Conservation (phyloP, 352 stramenopile genomes). For the Globisporangium mamillatum region DNA sequence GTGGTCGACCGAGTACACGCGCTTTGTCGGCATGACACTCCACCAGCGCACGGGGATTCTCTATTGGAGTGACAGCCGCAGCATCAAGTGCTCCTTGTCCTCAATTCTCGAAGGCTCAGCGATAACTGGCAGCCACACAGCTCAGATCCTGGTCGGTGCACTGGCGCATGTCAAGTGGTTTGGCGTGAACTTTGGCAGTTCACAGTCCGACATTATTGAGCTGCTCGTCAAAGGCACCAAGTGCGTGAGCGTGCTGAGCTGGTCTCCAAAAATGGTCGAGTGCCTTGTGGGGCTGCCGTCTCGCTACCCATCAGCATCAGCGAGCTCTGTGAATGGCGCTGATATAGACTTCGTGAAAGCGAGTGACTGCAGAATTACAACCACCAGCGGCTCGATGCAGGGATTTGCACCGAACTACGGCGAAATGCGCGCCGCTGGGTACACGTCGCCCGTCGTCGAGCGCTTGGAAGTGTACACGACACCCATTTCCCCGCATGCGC, state of each 20-base stretch:
- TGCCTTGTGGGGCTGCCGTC: constrained; percentile 53
- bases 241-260: constrained; percentile 46
- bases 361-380: constrained; percentile 52
- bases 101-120: constrained; percentile 9
- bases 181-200: constrained; percentile 50
- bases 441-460: constrained; percentile 49
- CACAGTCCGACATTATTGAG: constrained; percentile 26
- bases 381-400: constrained; percentile 42
- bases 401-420: constrained; percentile 39
- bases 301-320: constrained; percentile 17
- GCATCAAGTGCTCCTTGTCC: constrained; percentile 27
- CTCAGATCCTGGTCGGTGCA: constrained; percentile 32
- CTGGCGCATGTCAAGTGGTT: constrained; percentile 47
- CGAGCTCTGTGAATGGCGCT: not conserved
- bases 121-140: not conserved
- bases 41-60: constrained; percentile 32
- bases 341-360: constrained; percentile 18
- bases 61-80: constrained; percentile 60
- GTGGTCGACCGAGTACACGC: constrained; percentile 33
- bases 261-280: constrained; percentile 40
- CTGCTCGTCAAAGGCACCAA: constrained; percentile 37
- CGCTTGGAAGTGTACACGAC: constrained; percentile 34
- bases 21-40: constrained; percentile 44
- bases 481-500: constrained; percentile 42
- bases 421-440: constrained; percentile 49